phyloP scores from a whole-genome alignment of 2,329 filamentous ascomycete genomes.

The Botrytis sinoallii region DNA sequence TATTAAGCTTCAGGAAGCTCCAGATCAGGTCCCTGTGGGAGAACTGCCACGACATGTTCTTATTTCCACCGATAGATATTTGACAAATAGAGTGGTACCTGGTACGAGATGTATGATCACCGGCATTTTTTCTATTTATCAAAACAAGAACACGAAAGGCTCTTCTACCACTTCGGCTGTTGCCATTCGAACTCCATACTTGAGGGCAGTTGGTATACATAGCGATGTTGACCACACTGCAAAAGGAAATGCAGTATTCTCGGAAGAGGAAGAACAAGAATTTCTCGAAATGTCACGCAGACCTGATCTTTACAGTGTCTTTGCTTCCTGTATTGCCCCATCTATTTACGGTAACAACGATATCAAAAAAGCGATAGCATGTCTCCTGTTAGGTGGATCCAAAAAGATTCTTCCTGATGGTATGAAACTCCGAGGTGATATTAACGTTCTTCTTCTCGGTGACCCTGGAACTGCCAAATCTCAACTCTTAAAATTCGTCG shows the following conservation, averaged over 20 bases:
- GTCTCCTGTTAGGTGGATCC: constrained; percentile 86
- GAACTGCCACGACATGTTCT: constrained; percentile 93
- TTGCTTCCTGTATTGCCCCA: constrained; percentile 89
- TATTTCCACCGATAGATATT: constrained; percentile 91
- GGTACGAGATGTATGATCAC: constrained; percentile 93
- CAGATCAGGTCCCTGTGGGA: constrained; percentile 94
- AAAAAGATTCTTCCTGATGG: constrained; percentile 98
- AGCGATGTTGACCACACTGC: constrained; percentile 86
- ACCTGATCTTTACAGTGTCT: constrained; percentile 86
- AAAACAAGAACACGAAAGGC: constrained; percentile 82
- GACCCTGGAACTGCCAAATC: constrained; percentile 98
- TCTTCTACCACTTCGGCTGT: constrained; percentile 74
- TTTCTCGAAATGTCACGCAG: constrained; percentile 87
- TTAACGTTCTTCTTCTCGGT: constrained; percentile 94
- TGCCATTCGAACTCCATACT: constrained; percentile 91
- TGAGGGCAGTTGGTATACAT: constrained; percentile 88
- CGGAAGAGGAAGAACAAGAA: constrained; percentile 95
- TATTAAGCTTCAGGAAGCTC: constrained; percentile 95
- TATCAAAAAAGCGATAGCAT: constrained; percentile 97
- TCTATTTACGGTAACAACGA: constrained; percentile 95
- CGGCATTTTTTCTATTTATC: constrained; percentile 97
- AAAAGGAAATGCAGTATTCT: constrained; percentile 80
- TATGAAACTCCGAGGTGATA: constrained; percentile 96
- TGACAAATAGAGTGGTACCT: constrained; percentile 93
- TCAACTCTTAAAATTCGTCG: constrained; percentile 93